These are phyloP conservation scores for Cyclotella sp. DNA, from an alignment of 108 stramenopile species.

Conservation along the genomic window DNA sequence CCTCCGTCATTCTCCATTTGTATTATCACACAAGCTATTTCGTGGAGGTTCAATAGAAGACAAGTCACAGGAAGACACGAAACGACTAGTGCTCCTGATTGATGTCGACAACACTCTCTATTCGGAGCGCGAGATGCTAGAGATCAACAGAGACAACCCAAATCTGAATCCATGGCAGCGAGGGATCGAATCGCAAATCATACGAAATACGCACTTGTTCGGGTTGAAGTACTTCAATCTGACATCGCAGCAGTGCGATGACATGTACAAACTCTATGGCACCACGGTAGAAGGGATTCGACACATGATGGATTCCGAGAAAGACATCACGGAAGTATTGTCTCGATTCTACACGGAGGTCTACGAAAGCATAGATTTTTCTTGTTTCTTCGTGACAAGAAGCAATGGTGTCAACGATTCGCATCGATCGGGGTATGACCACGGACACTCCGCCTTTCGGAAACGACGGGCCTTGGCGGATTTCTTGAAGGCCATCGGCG, in stretches of 20 bases:
- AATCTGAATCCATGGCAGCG: conserved; percentile 3
- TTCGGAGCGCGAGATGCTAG: conserved; percentile 46
- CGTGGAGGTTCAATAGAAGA: background rate
- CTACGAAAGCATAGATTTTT: conserved; percentile 66
- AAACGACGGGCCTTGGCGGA: conserved; percentile 43
- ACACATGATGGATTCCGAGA: conserved; percentile 46
- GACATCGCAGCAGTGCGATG: conserved; percentile 64
- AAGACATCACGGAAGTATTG: conserved; percentile 40
- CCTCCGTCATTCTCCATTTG: background rate
- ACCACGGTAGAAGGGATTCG: conserved; percentile 87
- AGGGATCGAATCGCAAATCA: conserved; percentile 83
- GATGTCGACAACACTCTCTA: conserved; percentile 92
- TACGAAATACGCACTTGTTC: conserved; percentile 69
- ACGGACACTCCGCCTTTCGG: conserved; percentile 29
- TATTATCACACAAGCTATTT: background rate
- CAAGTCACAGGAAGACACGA: background rate
- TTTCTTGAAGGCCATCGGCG: conserved; percentile 25
- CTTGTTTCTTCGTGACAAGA: conserved; percentile 44
- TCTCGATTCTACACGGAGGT: conserved; percentile 66
- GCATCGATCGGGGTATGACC: conserved; percentile 70
- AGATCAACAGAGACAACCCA: conserved; percentile 4
- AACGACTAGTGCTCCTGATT: conserved; percentile 37
- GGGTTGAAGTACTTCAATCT: conserved; percentile 63
- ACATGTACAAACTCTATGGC: conserved; percentile 69
- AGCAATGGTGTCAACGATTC: background rate